A percentile compares a stretch with the other conserved stretches of the same genome.
Conservation (phyloP, 371 early-diverging fungal species). For the Mucor circinelloides region DNA sequence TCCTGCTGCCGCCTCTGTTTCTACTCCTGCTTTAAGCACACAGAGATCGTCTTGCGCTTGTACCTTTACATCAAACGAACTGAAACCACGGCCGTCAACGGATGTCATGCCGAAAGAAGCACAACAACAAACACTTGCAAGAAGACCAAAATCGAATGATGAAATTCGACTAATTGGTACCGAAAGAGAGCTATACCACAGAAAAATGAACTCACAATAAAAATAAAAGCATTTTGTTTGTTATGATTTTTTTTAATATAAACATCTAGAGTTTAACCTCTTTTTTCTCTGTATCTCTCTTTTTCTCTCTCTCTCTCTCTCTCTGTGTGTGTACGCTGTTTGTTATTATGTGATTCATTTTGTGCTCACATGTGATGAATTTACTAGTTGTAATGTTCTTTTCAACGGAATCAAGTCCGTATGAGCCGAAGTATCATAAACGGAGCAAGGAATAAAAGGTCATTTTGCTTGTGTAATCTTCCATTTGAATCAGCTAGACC, state of each 20-base stretch:
- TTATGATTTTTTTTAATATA: slow-evolving; percentile 1
- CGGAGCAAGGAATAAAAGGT: neutral
- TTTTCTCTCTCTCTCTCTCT: neutral
- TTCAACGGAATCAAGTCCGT: neutral
- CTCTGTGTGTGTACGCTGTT: neutral
- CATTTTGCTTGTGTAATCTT: neutral
- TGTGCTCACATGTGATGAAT: neutral
- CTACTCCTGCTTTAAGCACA: neutral
- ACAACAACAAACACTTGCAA: neutral
- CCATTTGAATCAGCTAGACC: neutral
- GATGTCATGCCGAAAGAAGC: neutral
- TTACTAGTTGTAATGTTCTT: neutral
- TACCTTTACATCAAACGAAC: neutral
- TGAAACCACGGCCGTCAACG: neutral
- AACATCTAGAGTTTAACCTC: neutral
- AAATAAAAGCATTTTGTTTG: neutral
- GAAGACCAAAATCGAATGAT: neutral
- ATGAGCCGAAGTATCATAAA: neutral
- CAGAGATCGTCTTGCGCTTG: neutral
- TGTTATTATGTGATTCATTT: neutral
- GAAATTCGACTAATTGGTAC: neutral
- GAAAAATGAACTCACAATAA: slow-evolving; percentile 1
- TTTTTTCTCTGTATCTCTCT: neutral
- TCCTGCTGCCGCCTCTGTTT: neutral
- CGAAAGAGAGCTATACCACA: neutral